phyloP scores from a whole-genome alignment of 208 protist species.

The Trichomonas tenax region DNA sequence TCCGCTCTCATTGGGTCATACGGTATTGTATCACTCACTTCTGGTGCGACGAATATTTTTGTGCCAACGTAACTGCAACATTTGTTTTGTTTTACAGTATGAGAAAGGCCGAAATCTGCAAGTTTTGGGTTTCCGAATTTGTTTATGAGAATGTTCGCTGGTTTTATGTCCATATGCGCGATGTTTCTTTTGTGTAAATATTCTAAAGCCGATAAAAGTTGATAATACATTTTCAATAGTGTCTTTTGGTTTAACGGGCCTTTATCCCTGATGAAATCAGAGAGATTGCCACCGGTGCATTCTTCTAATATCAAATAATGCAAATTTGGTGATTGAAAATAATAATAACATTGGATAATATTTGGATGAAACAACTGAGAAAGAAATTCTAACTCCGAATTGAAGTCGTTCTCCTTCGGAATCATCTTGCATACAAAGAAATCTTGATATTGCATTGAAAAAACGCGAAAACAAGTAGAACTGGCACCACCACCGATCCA shows the following conservation, averaged over 20 bases:
- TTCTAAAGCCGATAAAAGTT: neutral
- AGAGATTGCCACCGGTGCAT: neutral
- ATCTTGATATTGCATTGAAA: neutral
- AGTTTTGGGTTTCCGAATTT: neutral
- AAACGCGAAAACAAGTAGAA: neutral
- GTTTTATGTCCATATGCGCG: neutral
- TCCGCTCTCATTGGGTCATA: neutral
- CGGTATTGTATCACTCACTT: neutral
- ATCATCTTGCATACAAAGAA: neutral
- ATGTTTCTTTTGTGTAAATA: conserved; percentile 7
- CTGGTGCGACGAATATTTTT: neutral
- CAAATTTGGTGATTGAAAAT: neutral
- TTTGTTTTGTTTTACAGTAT: neutral
- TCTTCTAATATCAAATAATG: neutral
- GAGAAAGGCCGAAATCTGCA: neutral
- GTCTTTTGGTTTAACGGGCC: neutral
- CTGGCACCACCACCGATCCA: neutral
- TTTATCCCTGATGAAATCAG: neutral
- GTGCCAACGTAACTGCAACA: neutral
- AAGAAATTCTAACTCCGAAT: neutral
- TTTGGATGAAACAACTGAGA: neutral
- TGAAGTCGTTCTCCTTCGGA: neutral
- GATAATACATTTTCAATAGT: neutral
- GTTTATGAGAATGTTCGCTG: neutral
- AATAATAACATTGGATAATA: neutral